These are phyloP conservation scores for Lactarius vividus DNA, from an alignment of 768 basidiomycete genomes.

Conservation along the genomic window DNA sequence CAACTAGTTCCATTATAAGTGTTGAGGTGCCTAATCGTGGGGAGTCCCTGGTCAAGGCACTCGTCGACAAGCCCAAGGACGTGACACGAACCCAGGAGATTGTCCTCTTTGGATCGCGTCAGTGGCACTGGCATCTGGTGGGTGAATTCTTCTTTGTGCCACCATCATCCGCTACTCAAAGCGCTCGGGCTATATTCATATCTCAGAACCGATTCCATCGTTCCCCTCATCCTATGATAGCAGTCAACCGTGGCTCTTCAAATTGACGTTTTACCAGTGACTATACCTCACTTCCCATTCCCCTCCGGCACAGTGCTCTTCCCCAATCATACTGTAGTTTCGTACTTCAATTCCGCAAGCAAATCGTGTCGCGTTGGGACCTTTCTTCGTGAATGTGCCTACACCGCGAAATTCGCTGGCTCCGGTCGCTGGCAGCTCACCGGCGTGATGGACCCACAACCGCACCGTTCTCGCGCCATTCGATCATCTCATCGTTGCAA, in stretches of 20 bases:
- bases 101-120: conserved; percentile 54
- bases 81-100: too few relatives aligned
- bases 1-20: conserved; percentile 8
- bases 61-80: too few relatives aligned
- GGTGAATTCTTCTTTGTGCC: conserved; percentile 5
- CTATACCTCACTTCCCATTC: conserved; percentile 54
- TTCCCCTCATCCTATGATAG: conserved; percentile 47
- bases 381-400: conserved; percentile 42
- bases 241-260: conserved; percentile 28
- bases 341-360: conserved; percentile 46
- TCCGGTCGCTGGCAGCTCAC: conserved; percentile 47
- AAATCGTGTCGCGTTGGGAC: conserved; percentile 41
- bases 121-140: conserved; percentile 66
- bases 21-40: conserved; percentile 40
- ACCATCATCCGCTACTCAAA: conserved; percentile 25
- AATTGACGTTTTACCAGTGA: conserved; percentile 35
- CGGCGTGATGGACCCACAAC: conserved; percentile 31
- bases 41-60: conserved; percentile 44
- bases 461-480: conserved; percentile 37
- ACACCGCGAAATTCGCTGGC: conserved; percentile 43
- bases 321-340: conserved; percentile 41
- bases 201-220: conserved; percentile 48
- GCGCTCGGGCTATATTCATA: conserved; percentile 46
- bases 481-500: conserved; percentile 55
- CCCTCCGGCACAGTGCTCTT: conserved; percentile 51